Evolutionary conservation across 2,329 filamentous ascomycete genomes (phyloP), one percentile per base, ranked within the genome.

Genomic region (Cytospora piceicola): DNA sequence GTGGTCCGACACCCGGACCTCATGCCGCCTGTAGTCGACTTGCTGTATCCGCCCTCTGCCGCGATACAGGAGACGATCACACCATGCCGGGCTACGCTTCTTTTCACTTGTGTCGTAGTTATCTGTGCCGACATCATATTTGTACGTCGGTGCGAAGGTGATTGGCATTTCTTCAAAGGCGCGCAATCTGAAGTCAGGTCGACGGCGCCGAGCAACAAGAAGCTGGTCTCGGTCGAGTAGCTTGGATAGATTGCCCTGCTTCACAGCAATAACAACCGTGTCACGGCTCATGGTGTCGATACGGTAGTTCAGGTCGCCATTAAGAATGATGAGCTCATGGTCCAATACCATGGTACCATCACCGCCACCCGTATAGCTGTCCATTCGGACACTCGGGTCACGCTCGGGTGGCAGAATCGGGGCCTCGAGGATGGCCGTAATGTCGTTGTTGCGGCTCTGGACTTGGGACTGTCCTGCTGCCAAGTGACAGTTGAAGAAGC

Each of bases 261-360:
- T 90, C 59, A 98, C 87, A 1, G 93, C 93, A 67, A 89, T 90
- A 63, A 98, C 90, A 3, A 99, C 94, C 0, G 92, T 93, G 73
- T 98, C 93, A 58, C 95, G 91, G 22, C 93, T 93, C 87, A 98
- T 97, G 29, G 94, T 93, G 76, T 99, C 95, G 73, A 99, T 98
- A 68, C 95, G 93, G 77, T 99, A 99, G 78, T 99, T 99, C 58
- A 99, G 84, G 75, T 99, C 95, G 32, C 95, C 95, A 72, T 98
- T 98, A 52, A 98, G 80, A 57, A 99, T 88, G 76, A 94, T 97
- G n/a, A 99, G 90, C 78, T 99, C 95, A 74, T 99, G 95, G 74
- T 99, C 95, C 65, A 98, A 83, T 66, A 99, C 92, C 90, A 97
- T 93, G 51, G 88, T 90, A 8, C 95, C 95, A 75, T 99, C 95